phyloP scores from a whole-genome alignment of 129 eudicot genomes.

The Smallanthus sonchifolius region DNA sequence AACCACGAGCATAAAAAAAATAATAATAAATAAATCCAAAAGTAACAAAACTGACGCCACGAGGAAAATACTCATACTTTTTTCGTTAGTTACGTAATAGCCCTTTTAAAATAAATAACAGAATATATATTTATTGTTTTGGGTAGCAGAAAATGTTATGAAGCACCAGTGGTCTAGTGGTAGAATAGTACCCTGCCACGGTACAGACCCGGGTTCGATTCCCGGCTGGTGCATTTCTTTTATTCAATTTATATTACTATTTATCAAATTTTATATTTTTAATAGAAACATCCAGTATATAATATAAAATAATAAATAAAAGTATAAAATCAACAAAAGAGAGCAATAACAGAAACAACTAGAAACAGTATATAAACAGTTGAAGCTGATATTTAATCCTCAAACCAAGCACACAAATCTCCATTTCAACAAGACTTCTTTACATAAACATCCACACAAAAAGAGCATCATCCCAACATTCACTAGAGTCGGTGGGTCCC shows the following conservation, averaged over 20 bases:
- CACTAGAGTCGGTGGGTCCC: background rate
- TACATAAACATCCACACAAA: constrained; percentile 25
- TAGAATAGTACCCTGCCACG: constrained; percentile 99
- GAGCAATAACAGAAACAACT: background rate
- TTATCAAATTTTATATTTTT: too few relatives aligned
- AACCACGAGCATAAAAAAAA: too few relatives aligned
- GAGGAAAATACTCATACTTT: too few relatives aligned
- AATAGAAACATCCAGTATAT: too few relatives aligned
- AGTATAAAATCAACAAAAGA: background rate
- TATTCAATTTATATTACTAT: background rate
- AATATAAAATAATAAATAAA: background rate
- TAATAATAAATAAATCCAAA: too few relatives aligned
- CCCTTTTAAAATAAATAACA: too few relatives aligned
- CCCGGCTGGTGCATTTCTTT: constrained; percentile 80
- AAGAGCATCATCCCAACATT: constrained; percentile 13
- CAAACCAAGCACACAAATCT: constrained; percentile 4
- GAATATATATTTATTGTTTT: too few relatives aligned
- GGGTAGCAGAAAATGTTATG: too few relatives aligned
- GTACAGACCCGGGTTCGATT: constrained; percentile 99
- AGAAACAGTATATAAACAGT: background rate
- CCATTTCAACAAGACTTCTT: constrained; percentile 22
- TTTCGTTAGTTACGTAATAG: too few relatives aligned
- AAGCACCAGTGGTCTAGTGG: constrained; percentile 99
- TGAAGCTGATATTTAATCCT: background rate
- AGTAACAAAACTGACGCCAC: too few relatives aligned